Percentiles rank a stretch among this genome's conserved stretches.
Conservation (phyloP, 2,329 filamentous ascomycete species). For the Diaporthe longicolla region DNA sequence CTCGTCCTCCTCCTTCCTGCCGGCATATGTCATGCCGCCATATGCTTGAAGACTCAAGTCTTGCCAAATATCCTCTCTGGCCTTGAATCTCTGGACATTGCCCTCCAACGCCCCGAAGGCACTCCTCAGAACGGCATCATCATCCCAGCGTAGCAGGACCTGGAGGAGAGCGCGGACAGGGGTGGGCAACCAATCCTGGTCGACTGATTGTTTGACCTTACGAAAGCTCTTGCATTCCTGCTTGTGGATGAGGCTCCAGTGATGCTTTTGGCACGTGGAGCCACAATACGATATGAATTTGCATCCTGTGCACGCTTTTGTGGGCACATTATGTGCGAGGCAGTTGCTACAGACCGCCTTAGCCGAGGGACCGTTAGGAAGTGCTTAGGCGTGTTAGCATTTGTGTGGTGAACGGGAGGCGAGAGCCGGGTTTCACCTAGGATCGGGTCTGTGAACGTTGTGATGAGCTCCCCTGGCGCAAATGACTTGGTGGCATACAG, state of each 20-base stretch:
- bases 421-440: conserved; percentile 47
- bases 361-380: conserved; percentile 62
- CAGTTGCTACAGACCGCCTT: conserved; percentile 64
- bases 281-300: conserved; percentile 69
- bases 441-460: conserved; percentile 59
- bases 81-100: conserved; percentile 59
- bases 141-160: conserved; percentile 58
- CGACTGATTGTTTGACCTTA: conserved; percentile 52
- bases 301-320: conserved; percentile 66
- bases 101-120: conserved; percentile 60
- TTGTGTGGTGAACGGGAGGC: neutral
- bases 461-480: conserved; percentile 61
- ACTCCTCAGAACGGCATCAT: conserved; percentile 49
- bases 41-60: conserved; percentile 65
- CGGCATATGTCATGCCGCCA: conserved; percentile 64
- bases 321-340: conserved; percentile 49
- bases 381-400: conserved; percentile 48
- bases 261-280: conserved; percentile 65
- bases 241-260: conserved; percentile 68
- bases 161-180: conserved; percentile 68
- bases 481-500: conserved; percentile 61
- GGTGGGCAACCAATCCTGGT: conserved; percentile 62
- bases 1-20: conserved; percentile 53
- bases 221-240: conserved; percentile 66
- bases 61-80: conserved; percentile 55